Conservation (phyloP, 306 rosid genomes). For the Chamaecrista fasciculata region DNA sequence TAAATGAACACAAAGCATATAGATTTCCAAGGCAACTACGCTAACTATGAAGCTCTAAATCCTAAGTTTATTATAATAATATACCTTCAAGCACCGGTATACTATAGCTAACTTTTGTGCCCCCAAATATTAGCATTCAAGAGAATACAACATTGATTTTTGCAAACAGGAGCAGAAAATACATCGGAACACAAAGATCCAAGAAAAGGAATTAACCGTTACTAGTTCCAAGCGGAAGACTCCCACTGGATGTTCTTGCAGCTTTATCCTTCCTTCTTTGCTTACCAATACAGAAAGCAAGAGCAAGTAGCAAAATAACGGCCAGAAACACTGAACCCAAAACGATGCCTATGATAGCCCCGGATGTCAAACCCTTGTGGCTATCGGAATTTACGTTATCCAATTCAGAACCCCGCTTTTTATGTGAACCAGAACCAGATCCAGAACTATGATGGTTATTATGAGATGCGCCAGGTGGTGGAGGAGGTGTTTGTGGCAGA, state of each 20-base stretch:
- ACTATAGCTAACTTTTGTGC: background rate
- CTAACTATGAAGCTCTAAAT: background rate
- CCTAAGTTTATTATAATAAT: background rate
- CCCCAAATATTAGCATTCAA: slow-evolving; percentile 10
- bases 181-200: background rate
- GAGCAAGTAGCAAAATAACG: slow-evolving; percentile 47
- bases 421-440: slow-evolving; percentile 51
- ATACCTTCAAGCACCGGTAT: background rate
- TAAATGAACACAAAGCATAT: slow-evolving; percentile 1
- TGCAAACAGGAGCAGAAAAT: slow-evolving; percentile 9
- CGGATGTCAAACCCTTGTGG: slow-evolving; percentile 49
- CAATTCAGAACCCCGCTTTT: slow-evolving; percentile 33
- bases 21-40: background rate
- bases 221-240: slow-evolving; percentile 48
- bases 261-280: slow-evolving; percentile 51
- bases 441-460: slow-evolving; percentile 43
- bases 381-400: slow-evolving; percentile 40
- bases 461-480: slow-evolving; percentile 54
- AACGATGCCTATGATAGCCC: slow-evolving; percentile 67
- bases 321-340: slow-evolving; percentile 54
- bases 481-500: slow-evolving; percentile 53
- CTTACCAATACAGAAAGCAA: slow-evolving; percentile 59
- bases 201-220: slow-evolving; percentile 52
- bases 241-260: slow-evolving; percentile 55
- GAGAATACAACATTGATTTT: background rate